phyloP scores from a whole-genome alignment of 495 filamentous ascomycete species.

The Chaetomidium leptoderma region DNA sequence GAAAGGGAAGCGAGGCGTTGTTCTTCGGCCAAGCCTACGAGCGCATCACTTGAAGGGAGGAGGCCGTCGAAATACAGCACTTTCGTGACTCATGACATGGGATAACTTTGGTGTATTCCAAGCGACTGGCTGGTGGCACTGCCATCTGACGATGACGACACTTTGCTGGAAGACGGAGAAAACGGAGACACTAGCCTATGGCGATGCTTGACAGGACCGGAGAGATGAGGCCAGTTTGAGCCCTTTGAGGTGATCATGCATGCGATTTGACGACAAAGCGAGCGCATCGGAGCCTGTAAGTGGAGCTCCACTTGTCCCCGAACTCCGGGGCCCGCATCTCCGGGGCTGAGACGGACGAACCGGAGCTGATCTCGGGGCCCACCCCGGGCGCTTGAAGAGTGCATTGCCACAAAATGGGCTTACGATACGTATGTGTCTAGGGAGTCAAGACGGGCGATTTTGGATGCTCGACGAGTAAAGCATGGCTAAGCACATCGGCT shows the following conservation, averaged over 20 bases:
- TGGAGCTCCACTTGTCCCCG: conserved; percentile 5
- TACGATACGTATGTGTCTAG: too few species aligned
- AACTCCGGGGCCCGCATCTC: not conserved
- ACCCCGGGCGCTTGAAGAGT: too few species aligned
- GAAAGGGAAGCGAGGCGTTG: not conserved
- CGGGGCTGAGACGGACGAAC: not conserved
- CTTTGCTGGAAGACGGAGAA: not conserved
- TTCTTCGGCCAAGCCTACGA: not conserved
- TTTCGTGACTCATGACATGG: not conserved
- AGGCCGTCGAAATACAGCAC: not conserved
- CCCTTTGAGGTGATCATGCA: not conserved
- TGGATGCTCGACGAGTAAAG: too few species aligned
- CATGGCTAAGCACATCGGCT: not conserved
- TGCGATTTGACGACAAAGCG: not conserved
- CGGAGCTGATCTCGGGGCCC: not conserved
- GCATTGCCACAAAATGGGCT: too few species aligned
- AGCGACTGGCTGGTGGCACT: not conserved
- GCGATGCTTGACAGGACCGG: not conserved
- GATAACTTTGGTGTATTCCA: not conserved
- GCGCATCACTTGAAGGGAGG: not conserved
- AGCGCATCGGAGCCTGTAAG: conserved; percentile 4
- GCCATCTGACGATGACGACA: not conserved
- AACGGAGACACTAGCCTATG: not conserved
- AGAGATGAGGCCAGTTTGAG: not conserved
- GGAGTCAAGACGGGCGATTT: too few species aligned